Base-by-base conservation (phyloP, 306 rosid genomes). In the Quercus wislizeni region DNA sequence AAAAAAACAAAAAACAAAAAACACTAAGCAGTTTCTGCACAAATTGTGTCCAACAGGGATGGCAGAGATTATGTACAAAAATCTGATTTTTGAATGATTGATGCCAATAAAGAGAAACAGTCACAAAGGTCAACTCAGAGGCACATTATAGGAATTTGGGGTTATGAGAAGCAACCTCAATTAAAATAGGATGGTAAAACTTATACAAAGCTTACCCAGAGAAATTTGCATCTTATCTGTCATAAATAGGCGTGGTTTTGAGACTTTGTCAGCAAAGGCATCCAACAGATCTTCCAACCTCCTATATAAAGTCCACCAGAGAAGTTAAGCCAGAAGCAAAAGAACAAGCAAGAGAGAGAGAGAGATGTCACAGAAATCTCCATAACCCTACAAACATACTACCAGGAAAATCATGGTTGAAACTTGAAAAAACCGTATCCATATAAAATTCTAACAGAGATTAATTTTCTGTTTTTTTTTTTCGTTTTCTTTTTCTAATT, bases 211-310 rank as follows among this genome's bases (percentile, higher is more conserved):
- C 91, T 87, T 88, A 94, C 98, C 97, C 41, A 94, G 80, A 71
- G 98, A 93, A 76, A 94, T 92, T 83, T 88, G 92, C 98, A 94
- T 94, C 83, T 94, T 94, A 86, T 94, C 98, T 6, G 97, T 83
- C 71, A 86, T 76, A 84, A 76, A 92, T 46, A 94, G 92, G 75
- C 86, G 97, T 21, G 98, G 98, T 75, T 92, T 94, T 76, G 98
- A 84, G 61, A 92, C 93, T 87, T 88, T 89, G 83, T 94, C 98
- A 56, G 98, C 98, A 79, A 92, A 94, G 65, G 91, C 90, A 86
- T 94, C 91, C 83, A 94, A 85, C 30, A 85, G 80, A 71, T 92
- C 92, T 83, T 94, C 95, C 86, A 94, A 83, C 85, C 83, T 92
- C 94, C 98, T 94, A 82, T 61, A 87, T 58, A 83, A 76, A 27